These are phyloP conservation scores for Trametes gibbosa DNA, from an alignment of 768 basidiomycete species.

Conservation along the genomic window DNA sequence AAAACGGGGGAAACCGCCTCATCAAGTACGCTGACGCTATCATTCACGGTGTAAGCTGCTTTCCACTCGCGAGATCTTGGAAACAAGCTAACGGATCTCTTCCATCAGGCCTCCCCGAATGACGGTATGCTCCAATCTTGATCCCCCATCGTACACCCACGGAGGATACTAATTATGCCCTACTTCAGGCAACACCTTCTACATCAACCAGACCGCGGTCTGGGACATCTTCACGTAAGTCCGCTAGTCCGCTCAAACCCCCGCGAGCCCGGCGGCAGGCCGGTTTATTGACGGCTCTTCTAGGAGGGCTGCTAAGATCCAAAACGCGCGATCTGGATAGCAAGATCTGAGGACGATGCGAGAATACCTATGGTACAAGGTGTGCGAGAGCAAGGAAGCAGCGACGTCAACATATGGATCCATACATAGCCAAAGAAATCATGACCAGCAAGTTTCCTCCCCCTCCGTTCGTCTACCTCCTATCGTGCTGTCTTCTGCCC, in stretches of 20 bases:
- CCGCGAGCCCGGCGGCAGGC: too few species aligned
- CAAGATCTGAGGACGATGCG: conserved; percentile 4
- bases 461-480: background rate
- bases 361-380: conserved; percentile 9
- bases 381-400: background rate
- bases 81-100: conserved; percentile 8
- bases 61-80: background rate
- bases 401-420: background rate
- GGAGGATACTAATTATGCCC: conserved; percentile 3
- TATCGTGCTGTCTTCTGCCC: background rate
- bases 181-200: conserved; percentile 45
- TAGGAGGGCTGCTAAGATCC: conserved; percentile 26
- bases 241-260: background rate
- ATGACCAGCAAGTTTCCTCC: background rate
- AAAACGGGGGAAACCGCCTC: conserved; percentile 49
- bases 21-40: conserved; percentile 56
- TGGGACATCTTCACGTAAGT: conserved; percentile 53
- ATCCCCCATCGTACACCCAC: background rate
- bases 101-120: conserved; percentile 47
- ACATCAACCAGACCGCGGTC: conserved; percentile 49
- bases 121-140: conserved; percentile 39
- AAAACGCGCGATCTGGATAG: conserved; percentile 17
- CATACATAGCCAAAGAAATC: background rate
- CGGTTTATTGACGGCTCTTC: conserved; percentile 3
- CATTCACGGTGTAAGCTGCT: conserved; percentile 39